Evolutionary conservation across 1,139 yeast species (phyloP).

Genomic region (Pichia kudriavzevii): DNA sequence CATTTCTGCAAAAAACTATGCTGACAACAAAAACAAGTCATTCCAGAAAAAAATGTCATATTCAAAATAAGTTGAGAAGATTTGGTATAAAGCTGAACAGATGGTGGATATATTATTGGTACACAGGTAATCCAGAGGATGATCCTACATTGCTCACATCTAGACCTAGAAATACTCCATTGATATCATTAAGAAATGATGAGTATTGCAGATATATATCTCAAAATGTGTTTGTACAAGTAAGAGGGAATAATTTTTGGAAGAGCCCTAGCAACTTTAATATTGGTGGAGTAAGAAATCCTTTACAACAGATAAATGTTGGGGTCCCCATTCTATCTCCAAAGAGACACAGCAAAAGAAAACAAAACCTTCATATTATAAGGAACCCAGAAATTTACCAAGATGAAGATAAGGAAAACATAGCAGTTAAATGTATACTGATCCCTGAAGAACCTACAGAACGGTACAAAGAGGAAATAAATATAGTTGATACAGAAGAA

Average conservation of each 20-base stretch:
- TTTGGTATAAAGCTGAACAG: conserved; percentile 34
- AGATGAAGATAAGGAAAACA: neutral
- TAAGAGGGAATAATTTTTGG: conserved; percentile 6
- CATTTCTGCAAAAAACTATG: too few relatives aligned
- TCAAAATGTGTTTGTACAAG: conserved; percentile 1
- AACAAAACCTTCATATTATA: too few relatives aligned
- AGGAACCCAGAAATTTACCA: too few relatives aligned
- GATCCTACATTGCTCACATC: conserved; percentile 36
- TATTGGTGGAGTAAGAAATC: neutral
- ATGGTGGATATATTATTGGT: conserved; percentile 34
- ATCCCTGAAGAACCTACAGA: neutral
- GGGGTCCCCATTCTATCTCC: neutral
- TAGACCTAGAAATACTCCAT: conserved; percentile 32
- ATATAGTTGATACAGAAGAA: conserved; percentile 1
- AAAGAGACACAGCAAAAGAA: too few relatives aligned
- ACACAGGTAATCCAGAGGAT: conserved; percentile 22
- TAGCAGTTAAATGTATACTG: neutral
- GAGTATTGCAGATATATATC: conserved; percentile 16
- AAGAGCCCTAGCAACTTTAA: neutral
- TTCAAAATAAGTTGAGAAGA: too few relatives aligned
- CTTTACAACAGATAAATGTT: neutral
- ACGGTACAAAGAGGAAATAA: neutral
- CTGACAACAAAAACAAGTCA: too few relatives aligned
- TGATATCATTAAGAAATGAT: conserved; percentile 30
- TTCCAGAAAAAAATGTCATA: too few relatives aligned